These are phyloP conservation scores for Cordyceps cateniannulata DNA, from an alignment of 2,329 filamentous ascomycete species.

Conservation along the genomic window DNA sequence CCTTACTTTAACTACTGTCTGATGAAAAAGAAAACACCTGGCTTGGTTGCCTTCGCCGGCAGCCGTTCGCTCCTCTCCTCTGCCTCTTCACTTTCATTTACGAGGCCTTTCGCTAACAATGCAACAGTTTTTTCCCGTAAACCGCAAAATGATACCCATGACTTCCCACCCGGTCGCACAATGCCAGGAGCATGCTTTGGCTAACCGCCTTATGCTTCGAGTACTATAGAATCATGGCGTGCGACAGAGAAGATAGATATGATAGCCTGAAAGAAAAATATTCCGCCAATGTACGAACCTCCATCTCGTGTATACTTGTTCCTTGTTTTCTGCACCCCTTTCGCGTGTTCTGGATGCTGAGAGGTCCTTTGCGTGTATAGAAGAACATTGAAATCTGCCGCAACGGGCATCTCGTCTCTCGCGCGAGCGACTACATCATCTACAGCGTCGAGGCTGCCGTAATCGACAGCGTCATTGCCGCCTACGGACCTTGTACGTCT, in stretches of 20 bases:
- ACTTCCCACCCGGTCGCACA: constrained; percentile 11
- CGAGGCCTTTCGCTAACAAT: constrained; percentile 3
- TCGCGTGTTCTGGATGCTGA: constrained; percentile 36
- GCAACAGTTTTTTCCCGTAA: constrained; percentile 3
- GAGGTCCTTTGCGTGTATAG: constrained; percentile 44
- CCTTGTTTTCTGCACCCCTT: constrained; percentile 11
- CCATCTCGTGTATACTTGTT: constrained; percentile 18
- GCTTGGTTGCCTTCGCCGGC: constrained; percentile 9
- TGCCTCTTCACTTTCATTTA: neutral
- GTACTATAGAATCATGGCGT: constrained; percentile 74
- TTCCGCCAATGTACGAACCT: constrained; percentile 67
- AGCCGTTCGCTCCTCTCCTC: constrained; percentile 9
- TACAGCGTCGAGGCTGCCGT: constrained; percentile 95
- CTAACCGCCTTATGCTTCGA: neutral
- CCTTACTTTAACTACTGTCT: constrained; percentile 78
- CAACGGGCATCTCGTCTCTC: constrained; percentile 93
- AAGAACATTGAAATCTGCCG: constrained; percentile 79
- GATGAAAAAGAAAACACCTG: constrained; percentile 40
- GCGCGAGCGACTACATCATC: constrained; percentile 96
- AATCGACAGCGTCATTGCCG: constrained; percentile 79
- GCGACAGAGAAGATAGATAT: constrained; percentile 86
- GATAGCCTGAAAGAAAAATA: constrained; percentile 77
- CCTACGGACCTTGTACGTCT: constrained; percentile 82
- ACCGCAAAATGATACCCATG: constrained; percentile 9
- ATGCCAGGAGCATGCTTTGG: constrained; percentile 5